Conservation (phyloP, 495 filamentous ascomycete species). For the Rhizodiscina lignyota region DNA sequence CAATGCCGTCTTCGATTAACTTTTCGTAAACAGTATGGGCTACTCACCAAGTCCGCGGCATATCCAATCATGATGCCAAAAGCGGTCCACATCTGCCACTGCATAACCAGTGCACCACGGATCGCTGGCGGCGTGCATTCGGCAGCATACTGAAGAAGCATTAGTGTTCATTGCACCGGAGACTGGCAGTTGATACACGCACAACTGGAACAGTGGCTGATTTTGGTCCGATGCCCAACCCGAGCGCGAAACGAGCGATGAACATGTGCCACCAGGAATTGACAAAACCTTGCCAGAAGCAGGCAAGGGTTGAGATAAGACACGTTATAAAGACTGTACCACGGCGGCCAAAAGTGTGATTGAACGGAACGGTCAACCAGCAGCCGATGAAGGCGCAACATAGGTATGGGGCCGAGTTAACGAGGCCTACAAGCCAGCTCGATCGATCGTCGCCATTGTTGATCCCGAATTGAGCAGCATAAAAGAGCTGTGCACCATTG, state of each 20-base stretch:
- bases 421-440: conserved; percentile 53
- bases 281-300: conserved; percentile 62
- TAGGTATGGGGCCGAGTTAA: conserved; percentile 50
- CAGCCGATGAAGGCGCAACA: conserved; percentile 63
- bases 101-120: conserved; percentile 60
- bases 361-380: conserved; percentile 72
- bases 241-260: conserved; percentile 16
- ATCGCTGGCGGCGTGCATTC: conserved; percentile 57
- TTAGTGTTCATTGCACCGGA: no score
- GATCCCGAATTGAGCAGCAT: conserved; percentile 51
- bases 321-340: conserved; percentile 74
- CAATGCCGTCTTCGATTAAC: no score
- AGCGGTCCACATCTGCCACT: conserved; percentile 64
- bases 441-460: conserved; percentile 12
- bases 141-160: no score
- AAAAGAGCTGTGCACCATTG: conserved; percentile 61
- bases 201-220: no score
- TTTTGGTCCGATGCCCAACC: conserved; percentile 59
- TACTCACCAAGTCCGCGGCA: conserved; percentile 48
- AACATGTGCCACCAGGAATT: conserved; percentile 54
- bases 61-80: conserved; percentile 73
- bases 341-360: conserved; percentile 61
- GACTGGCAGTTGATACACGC: no score
- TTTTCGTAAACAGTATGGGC: no score
- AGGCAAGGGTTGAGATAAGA: conserved; percentile 45